These are phyloP conservation scores for Solanum peruvianum DNA, from an alignment of 257 asterid genomes.

Conservation along the genomic window DNA sequence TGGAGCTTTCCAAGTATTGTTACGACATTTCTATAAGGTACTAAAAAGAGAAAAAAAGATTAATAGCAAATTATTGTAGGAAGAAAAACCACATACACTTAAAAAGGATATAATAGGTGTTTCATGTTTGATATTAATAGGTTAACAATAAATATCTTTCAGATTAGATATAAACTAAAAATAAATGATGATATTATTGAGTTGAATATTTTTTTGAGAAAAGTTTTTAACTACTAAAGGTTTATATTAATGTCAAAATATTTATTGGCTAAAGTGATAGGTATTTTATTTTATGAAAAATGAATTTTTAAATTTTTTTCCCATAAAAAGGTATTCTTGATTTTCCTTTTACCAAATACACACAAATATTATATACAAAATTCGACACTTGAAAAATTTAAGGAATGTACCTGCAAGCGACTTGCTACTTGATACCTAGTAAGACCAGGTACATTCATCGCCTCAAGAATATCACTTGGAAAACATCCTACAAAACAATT, in stretches of 20 bases:
- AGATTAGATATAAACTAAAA: neutral
- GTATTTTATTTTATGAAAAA: neutral
- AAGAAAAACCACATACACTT: no score
- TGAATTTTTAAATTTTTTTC: neutral
- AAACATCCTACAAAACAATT: neutral
- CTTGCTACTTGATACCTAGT: neutral
- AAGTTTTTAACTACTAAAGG: neutral
- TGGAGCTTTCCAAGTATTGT: no score
- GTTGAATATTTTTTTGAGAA: neutral
- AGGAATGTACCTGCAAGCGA: neutral
- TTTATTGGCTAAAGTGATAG: neutral
- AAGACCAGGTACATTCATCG: neutral
- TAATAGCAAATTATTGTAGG: no score
- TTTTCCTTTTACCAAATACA: neutral
- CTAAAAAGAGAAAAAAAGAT: no score
- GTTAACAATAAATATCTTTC: neutral
- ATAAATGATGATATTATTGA: neutral
- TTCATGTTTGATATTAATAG: no score
- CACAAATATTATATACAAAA: neutral
- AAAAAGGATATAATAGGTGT: no score
- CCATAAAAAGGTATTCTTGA: neutral
- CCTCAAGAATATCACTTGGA: rapidly evolving
- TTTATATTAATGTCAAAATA: neutral
- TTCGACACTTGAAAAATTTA: no score
- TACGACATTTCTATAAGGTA: no score